Percentiles rank a stretch among this genome's conserved stretches.
Conservation (phyloP, 1,139 yeast genomes). For the Blastobotrys arbuscula region DNA sequence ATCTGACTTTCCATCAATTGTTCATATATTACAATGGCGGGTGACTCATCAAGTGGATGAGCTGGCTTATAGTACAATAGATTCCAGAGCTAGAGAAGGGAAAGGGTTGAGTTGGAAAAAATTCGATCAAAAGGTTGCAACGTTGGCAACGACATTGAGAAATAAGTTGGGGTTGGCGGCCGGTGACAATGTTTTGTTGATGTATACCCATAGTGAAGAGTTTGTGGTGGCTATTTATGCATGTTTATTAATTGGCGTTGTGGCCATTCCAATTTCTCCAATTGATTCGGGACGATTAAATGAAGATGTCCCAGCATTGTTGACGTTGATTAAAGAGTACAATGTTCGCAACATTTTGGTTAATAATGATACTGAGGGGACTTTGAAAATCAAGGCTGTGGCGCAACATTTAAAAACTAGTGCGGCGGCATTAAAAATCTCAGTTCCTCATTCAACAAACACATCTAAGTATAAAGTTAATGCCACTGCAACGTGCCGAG, state of each 20-base stretch:
- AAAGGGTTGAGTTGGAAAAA: slow-evolving; percentile 76
- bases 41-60: slow-evolving; percentile 72
- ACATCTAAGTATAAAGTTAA: slow-evolving; percentile 64
- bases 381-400: slow-evolving; percentile 63
- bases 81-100: slow-evolving; percentile 40
- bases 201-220: slow-evolving; percentile 87
- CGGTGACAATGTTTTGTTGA: slow-evolving; percentile 70
- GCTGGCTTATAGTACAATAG: slow-evolving; percentile 67
- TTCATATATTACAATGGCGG: slow-evolving; percentile 75
- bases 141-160: slow-evolving; percentile 56
- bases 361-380: slow-evolving; percentile 65
- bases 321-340: slow-evolving; percentile 62
- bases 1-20: slow-evolving; percentile 64
- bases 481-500: slow-evolving; percentile 43
- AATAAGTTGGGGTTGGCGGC: slow-evolving; percentile 47
- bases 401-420: slow-evolving; percentile 57
- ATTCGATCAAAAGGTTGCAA: slow-evolving; percentile 70
- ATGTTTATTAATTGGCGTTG: slow-evolving; percentile 74
- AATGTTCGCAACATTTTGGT: slow-evolving; percentile 68
- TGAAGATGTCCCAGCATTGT: slow-evolving; percentile 70
- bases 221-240: slow-evolving; percentile 80
- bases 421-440: slow-evolving; percentile 39
- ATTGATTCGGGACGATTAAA: slow-evolving; percentile 62
- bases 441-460: slow-evolving; percentile 55
- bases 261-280: slow-evolving; percentile 77